These are phyloP conservation scores for Saxophila tyrrhenica DNA, from an alignment of 495 filamentous ascomycete species.

Conservation along the genomic window DNA sequence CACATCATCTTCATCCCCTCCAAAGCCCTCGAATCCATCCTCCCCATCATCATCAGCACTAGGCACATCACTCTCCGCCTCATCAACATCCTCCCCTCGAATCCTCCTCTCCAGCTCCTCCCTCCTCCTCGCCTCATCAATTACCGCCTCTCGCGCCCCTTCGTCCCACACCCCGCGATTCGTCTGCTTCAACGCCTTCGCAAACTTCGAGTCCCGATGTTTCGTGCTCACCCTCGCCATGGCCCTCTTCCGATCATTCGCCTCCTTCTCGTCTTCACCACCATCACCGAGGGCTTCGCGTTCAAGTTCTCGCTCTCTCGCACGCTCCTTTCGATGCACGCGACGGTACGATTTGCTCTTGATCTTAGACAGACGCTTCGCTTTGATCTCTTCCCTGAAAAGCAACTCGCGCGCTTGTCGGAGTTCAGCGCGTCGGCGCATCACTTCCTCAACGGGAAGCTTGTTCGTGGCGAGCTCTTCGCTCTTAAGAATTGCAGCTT, in stretches of 20 bases:
- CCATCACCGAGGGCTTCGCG: conserved; percentile 48
- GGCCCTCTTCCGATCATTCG: conserved; percentile 66
- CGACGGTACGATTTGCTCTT: conserved; percentile 90
- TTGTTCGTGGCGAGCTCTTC: conserved; percentile 59
- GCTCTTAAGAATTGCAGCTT: conserved; percentile 53
- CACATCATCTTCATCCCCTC: conserved; percentile 43
- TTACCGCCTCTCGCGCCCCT: conserved; percentile 46
- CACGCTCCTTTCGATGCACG: conserved; percentile 77
- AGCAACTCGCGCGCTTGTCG: conserved; percentile 71
- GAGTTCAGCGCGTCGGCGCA: conserved; percentile 60
- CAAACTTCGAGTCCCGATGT: conserved; percentile 89
- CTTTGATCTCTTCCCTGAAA: conserved; percentile 78
- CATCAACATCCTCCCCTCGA: conserved; percentile 56
- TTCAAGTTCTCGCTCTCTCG: conserved; percentile 60
- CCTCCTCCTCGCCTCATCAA: conserved; percentile 71
- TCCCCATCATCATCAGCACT: conserved; percentile 44
- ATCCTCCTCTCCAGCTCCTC: conserved; percentile 78
- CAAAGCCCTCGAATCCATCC: conserved; percentile 32
- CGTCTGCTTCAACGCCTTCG: conserved; percentile 70
- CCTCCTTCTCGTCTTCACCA: conserved; percentile 67
- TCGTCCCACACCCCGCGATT: conserved; percentile 33
- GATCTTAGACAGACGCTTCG: conserved; percentile 95
- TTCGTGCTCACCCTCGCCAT: conserved; percentile 80
- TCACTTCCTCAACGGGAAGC: conserved; percentile 58
- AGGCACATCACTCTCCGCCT: conserved; percentile 38